A percentile compares a stretch with the other conserved stretches of the same genome.
phyloP scores from a whole-genome alignment of 768 basidiomycete genomes.

The Panellus pusillus region DNA sequence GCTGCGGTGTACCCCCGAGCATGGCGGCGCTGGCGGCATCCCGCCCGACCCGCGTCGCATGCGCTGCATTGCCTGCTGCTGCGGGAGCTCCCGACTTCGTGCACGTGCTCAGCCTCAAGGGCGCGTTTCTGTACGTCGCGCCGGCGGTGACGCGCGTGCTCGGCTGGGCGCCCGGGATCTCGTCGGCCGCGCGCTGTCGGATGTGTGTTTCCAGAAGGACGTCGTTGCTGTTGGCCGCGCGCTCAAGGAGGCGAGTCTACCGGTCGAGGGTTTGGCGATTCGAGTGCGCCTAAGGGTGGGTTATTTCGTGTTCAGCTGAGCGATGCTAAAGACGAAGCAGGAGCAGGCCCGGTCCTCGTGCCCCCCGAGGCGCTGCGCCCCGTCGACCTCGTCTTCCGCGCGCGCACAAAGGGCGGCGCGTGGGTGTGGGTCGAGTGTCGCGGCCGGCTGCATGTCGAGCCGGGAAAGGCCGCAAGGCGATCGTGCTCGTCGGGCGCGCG shows the following conservation, averaged over 20 bases:
- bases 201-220: constrained; percentile 88
- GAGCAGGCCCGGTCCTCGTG: constrained; percentile 6
- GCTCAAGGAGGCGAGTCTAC: constrained; percentile 19
- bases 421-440: constrained; percentile 85
- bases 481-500: constrained; percentile 83
- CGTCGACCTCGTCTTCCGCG: constrained; percentile 86
- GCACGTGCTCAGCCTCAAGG: constrained; percentile 84
- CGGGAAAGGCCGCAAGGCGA: constrained; percentile 92
- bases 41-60: constrained; percentile 35
- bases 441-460: constrained; percentile 89
- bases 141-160: constrained; percentile 76
- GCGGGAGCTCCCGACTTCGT: constrained; percentile 75
- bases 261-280: constrained; percentile 52
- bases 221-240: constrained; percentile 46
- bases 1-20: constrained; percentile 11
- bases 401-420: constrained; percentile 47
- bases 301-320: not conserved
- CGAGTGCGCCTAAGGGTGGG: not conserved
- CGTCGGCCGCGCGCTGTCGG: constrained; percentile 72
- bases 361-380: constrained; percentile 42
- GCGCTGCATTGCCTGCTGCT: constrained; percentile 61
- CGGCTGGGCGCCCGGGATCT: constrained; percentile 87
- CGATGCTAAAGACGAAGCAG: not conserved
- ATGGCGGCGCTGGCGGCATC: constrained; percentile 1
- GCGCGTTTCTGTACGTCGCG: constrained; percentile 88